A percentile compares a stretch with the other conserved stretches of the same genome.
Conservation (phyloP, 768 basidiomycete species). For the Amanita polypyramis region DNA sequence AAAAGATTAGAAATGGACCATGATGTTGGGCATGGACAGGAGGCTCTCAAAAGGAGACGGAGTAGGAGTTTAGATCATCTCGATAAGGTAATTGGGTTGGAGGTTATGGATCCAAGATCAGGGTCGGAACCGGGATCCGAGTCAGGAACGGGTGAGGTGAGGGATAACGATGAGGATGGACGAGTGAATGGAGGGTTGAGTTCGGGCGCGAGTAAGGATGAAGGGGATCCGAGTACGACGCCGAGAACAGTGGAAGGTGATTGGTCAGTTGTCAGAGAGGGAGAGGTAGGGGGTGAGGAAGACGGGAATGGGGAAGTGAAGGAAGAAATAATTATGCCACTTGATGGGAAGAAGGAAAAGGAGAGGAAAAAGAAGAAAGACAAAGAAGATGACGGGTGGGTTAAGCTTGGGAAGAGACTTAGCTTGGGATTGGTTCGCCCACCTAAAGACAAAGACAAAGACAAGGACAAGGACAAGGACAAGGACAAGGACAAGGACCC, state of each 20-base stretch:
- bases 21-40: slow-evolving; percentile 11
- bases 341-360: slow-evolving; percentile 5
- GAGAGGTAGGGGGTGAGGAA: slow-evolving; percentile 11
- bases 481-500: slow-evolving; percentile 28
- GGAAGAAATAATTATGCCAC: not conserved
- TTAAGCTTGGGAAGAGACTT: slow-evolving; percentile 54
- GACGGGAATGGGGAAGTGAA: not conserved
- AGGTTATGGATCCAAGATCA: too few species aligned
- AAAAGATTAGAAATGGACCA: slow-evolving; percentile 18
- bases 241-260: slow-evolving; percentile 1
- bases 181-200: not conserved
- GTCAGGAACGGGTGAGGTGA: not conserved
- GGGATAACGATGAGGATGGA: not conserved
- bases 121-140: not conserved
- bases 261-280: slow-evolving; percentile 13
- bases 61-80: slow-evolving; percentile 4
- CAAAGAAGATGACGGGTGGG: slow-evolving; percentile 38
- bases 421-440: slow-evolving; percentile 35
- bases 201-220: slow-evolving; percentile 2
- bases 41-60: not conserved
- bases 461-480: slow-evolving; percentile 9
- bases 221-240: not conserved
- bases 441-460: slow-evolving; percentile 19
- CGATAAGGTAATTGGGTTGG: not conserved
- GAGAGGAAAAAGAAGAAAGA: slow-evolving; percentile 25